phyloP scores from a whole-genome alignment of 2,329 filamentous ascomycete genomes.

The Beauveria varroae region DNA sequence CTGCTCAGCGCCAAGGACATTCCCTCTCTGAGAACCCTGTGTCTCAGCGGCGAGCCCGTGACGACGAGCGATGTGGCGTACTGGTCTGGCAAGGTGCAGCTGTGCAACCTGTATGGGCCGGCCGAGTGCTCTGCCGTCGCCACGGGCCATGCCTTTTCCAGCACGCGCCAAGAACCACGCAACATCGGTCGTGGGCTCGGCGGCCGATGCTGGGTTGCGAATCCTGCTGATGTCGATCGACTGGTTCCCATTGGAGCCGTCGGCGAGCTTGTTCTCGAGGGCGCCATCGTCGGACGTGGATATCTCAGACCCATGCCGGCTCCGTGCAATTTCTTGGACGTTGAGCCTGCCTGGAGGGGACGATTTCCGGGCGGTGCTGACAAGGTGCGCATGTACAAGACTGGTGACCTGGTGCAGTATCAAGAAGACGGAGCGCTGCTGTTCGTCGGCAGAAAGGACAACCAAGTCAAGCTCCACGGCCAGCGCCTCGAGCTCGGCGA shows the following conservation, averaged over 20 bases:
- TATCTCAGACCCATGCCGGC: conserved; percentile 12
- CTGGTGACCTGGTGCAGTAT: conserved; percentile 19
- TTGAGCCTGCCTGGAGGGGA: background rate
- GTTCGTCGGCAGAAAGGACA: conserved; percentile 43
- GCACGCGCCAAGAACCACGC: background rate
- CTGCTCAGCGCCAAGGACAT: background rate
- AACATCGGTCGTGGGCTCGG: conserved; percentile 8
- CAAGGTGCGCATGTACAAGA: conserved; percentile 16
- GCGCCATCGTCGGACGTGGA: conserved; percentile 11
- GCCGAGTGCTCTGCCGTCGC: background rate
- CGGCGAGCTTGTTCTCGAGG: conserved; percentile 16
- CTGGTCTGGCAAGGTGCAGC: background rate
- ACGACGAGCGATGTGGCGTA: background rate
- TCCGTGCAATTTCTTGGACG: conserved; percentile 15
- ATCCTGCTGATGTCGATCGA: background rate
- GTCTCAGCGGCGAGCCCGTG: background rate
- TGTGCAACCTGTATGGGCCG: conserved; percentile 1
- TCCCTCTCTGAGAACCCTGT: background rate
- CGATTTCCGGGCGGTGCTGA: background rate
- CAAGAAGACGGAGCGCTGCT: conserved; percentile 28
- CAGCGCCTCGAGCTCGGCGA: conserved; percentile 39
- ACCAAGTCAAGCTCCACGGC: conserved; percentile 49
- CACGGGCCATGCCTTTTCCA: background rate
- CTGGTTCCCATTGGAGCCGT: conserved; percentile 12
- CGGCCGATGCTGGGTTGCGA: background rate